A percentile compares a stretch with the other conserved stretches of the same genome.
phyloP scores from a whole-genome alignment of 2,329 filamentous ascomycete genomes.

The Nemania sp. region DNA sequence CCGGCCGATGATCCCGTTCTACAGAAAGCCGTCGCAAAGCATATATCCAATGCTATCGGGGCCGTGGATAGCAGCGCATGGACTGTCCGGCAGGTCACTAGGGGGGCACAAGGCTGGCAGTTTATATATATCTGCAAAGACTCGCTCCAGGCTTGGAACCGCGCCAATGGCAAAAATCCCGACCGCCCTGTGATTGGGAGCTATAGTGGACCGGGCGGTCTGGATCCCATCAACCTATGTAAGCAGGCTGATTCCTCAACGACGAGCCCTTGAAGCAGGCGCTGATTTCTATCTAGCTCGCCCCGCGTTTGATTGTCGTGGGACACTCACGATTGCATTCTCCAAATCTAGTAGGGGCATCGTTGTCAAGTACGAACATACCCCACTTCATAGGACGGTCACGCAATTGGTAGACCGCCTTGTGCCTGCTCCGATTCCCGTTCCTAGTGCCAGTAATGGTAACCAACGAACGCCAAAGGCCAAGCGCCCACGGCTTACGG shows the following conservation, averaged over 20 bases:
- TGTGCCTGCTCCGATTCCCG: constrained; percentile 55
- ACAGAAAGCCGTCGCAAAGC: constrained; percentile 63
- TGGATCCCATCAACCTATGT: constrained; percentile 61
- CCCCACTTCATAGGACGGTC: constrained; percentile 68
- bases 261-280: not conserved
- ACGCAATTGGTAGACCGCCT: constrained; percentile 61
- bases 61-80: constrained; percentile 63
- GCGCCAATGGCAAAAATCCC: constrained; percentile 58
- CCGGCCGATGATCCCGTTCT: constrained; percentile 60
- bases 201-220: constrained; percentile 60
- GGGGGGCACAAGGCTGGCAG: constrained; percentile 63
- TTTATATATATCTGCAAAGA: constrained; percentile 66
- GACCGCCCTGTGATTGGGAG: constrained; percentile 59
- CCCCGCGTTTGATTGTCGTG: constrained; percentile 70
- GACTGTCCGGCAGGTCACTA: constrained; percentile 59
- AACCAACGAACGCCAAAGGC: constrained; percentile 48
- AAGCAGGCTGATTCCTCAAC: constrained; percentile 40
- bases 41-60: constrained; percentile 60
- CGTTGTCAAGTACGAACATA: constrained; percentile 67
- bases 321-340: constrained; percentile 63
- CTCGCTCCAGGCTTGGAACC: constrained; percentile 64
- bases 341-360: constrained; percentile 61
- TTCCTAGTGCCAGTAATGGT: constrained; percentile 39
- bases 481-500: constrained; percentile 47
- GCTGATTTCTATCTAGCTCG: constrained; percentile 56